These are phyloP conservation scores for Cladosporium sp. DNA, from an alignment of 2,329 filamentous ascomycete species.

Conservation along the genomic window DNA sequence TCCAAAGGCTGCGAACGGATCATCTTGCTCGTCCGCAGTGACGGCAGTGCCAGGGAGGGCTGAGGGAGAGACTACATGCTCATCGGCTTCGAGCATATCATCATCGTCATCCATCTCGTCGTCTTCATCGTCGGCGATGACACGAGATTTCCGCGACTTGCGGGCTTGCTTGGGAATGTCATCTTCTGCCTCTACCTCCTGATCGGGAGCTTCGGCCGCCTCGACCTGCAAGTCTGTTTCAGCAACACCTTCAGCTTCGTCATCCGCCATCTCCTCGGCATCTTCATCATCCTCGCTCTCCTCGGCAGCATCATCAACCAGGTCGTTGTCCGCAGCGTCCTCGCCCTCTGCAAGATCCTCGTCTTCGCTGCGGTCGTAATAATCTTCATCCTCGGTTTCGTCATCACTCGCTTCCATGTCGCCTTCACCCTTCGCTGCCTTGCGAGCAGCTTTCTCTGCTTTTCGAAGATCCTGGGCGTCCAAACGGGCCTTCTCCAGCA, in stretches of 20 bases:
- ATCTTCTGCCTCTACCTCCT: conserved; percentile 9
- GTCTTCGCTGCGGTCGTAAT: conserved; percentile 42
- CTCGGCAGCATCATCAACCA: conserved; percentile 32
- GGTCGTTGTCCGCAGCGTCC: conserved; percentile 40
- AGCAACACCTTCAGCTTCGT: conserved; percentile 38
- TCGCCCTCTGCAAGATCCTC: conserved; percentile 41
- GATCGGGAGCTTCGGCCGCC: conserved; percentile 2
- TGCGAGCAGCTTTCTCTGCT: conserved; percentile 72
- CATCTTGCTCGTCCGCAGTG: conserved; percentile 25
- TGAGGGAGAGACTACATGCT: not conserved
- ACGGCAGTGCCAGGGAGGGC: conserved; percentile 10
- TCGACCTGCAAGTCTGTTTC: conserved; percentile 28
- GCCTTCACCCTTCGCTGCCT: conserved; percentile 57
- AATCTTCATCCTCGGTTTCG: conserved; percentile 57
- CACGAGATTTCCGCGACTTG: conserved; percentile 34
- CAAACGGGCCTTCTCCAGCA: conserved; percentile 79
- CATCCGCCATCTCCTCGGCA: conserved; percentile 34
- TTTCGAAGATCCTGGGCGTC: conserved; percentile 79
- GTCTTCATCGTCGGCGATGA: conserved; percentile 41
- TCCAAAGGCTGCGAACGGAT: conserved; percentile 39
- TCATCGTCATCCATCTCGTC: conserved; percentile 35
- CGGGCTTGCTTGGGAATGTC: conserved; percentile 26
- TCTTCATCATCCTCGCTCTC: conserved; percentile 40
- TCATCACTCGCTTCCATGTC: conserved; percentile 54
- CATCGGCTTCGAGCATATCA: not conserved